Conservation (phyloP, 2,329 filamentous ascomycete species). For the Thielaviopsis ethacetica region DNA sequence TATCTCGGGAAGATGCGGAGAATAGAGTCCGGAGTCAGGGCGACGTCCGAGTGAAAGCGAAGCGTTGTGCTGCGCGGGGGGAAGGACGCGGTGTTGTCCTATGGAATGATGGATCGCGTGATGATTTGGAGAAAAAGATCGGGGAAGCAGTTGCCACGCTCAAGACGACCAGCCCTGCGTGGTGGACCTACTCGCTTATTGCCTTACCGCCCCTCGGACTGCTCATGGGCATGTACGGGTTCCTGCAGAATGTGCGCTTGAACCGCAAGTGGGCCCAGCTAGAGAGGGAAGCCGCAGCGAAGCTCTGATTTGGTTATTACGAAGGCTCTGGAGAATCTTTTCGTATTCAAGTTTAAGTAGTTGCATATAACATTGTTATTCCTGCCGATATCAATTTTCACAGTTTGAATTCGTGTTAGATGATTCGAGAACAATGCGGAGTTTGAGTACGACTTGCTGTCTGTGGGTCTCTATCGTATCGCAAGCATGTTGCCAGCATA, state of each 20-base stretch:
- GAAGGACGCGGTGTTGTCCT: conserved; percentile 58
- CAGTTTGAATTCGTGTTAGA: neutral
- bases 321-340: neutral
- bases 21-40: conserved; percentile 77
- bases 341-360: neutral
- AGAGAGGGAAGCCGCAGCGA: conserved; percentile 31
- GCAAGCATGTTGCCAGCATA: too few species aligned
- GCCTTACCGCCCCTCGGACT: conserved; percentile 61
- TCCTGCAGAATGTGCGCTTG: conserved; percentile 52
- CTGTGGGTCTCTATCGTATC: too few species aligned
- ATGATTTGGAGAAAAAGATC: conserved; percentile 52
- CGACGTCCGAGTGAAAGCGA: conserved; percentile 70
- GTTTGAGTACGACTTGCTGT: too few species aligned
- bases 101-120: conserved; percentile 72
- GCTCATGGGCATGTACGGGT: conserved; percentile 50
- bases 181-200: conserved; percentile 66
- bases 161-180: conserved; percentile 46
- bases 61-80: conserved; percentile 50
- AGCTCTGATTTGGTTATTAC: conserved; percentile 23
- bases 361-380: neutral
- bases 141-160: conserved; percentile 48
- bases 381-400: neutral
- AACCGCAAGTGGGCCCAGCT: conserved; percentile 54
- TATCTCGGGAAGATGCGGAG: conserved; percentile 72
- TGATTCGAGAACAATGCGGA: too few species aligned